Conservation (phyloP, 257 asterid genomes). For the Nicotiana paniculata region DNA sequence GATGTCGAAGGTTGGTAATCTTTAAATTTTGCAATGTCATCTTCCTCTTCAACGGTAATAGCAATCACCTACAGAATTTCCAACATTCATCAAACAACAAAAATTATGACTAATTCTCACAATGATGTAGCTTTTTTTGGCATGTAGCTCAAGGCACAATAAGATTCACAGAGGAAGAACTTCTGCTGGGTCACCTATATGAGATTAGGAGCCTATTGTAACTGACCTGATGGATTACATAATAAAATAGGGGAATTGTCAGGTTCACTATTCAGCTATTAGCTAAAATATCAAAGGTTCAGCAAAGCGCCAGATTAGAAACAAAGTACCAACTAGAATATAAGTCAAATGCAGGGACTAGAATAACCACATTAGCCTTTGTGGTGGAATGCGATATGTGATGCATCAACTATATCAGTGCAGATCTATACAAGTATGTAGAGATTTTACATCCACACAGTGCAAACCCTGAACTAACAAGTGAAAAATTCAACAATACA, state of each 20-base stretch:
- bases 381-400: neutral
- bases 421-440: neutral
- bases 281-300: neutral
- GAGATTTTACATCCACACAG: neutral
- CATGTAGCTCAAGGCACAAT: conserved; percentile 1
- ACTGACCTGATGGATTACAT: neutral
- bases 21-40: conserved; percentile 65
- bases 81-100: neutral
- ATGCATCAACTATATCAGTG: neutral
- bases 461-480: neutral
- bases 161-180: neutral
- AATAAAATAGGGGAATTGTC: neutral
- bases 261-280: neutral
- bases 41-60: conserved; percentile 97
- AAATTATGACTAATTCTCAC: neutral
- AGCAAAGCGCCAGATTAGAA: neutral
- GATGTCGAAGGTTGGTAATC: conserved; percentile 73
- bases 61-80: conserved; percentile 52
- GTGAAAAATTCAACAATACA: neutral
- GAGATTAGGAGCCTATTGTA: conserved; percentile 2
- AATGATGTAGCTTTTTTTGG: neutral
- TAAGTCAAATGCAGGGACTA: neutral
- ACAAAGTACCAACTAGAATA: neutral
- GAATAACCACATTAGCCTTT: neutral
- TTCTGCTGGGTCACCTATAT: neutral